Base-by-base conservation (phyloP, 768 basidiomycete species). In the Fistulinella prunicolor region DNA sequence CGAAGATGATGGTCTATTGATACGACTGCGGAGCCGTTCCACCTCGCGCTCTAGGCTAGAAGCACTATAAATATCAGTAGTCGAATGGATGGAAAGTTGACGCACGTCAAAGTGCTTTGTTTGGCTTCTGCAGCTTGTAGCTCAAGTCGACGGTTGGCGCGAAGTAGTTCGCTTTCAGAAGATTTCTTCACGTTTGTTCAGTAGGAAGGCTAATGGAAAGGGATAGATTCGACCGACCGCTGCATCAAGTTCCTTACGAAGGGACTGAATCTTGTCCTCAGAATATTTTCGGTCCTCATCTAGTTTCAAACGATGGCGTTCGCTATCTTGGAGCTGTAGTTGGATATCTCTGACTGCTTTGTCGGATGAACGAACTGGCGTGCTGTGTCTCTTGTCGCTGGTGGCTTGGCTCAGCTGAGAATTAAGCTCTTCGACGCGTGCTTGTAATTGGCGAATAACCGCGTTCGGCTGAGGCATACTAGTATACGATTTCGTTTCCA, bases 401-500 rank as follows among this genome's bases (percentile, higher is more conserved):
- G 66, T 62, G 12, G 64, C 59, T 50, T 76, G 74, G 29, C 49
- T 70, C 34, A 81, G 64, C 50, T 77, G 76, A 42, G 52, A 59
- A 14, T 71, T 72, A 48, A 89, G 75, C 55, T 91, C 89, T 52
- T 89, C 87, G 17, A 89, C 81, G 23, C 83, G 78, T 46, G 73
- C 80, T 51, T 89, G 87, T 21, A 83, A 70, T 21, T 85, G 79
- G 34, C 83, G 73, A 38, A 81, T 76, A 1, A 72, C 72, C 5
- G 75, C 70, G 2, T 77, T 68, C 5, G 82, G 74, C 29, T 83
- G 76, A 13, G 84, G 79, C n/a, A 79, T 75, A 55, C 69, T 85
- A 10, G 81, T 66, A 53, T 89, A 82, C 5, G 88, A 84, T 59
- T 75, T 86, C 1, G 89, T 88, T 64, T 90, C 89, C 16, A 92